Evolutionary conservation across 192 early-diverging fungal genomes (phyloP).

Genomic region (Gamsiella multidivaricata): DNA sequence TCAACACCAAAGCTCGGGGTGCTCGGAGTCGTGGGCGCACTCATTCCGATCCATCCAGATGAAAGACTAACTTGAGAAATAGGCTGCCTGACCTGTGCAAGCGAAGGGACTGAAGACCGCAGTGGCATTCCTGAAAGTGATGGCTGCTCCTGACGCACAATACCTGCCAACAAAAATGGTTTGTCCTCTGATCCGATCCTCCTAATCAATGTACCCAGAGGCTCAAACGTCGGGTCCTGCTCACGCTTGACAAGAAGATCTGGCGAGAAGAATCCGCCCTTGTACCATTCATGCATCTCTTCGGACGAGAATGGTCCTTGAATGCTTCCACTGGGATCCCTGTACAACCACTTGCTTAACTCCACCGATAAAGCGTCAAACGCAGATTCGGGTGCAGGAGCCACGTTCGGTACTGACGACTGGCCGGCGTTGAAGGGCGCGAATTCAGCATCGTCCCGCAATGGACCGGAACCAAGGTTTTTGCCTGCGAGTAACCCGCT

Average conservation of each 20-base stretch:
- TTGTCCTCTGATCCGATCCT: slow-evolving; percentile 73
- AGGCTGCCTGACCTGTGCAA: slow-evolving; percentile 21
- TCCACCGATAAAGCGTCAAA: slow-evolving; percentile 33
- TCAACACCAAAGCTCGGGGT: slow-evolving; percentile 44
- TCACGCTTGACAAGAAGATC: slow-evolving; percentile 86
- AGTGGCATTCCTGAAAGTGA: slow-evolving; percentile 13
- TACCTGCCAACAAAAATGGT: slow-evolving; percentile 67
- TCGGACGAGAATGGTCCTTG: slow-evolving; percentile 88
- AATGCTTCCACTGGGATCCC: slow-evolving; percentile 84
- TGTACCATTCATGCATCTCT: slow-evolving; percentile 97
- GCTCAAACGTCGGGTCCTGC: slow-evolving; percentile 83
- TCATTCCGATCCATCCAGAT: slow-evolving; percentile 39
- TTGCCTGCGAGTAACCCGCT: slow-evolving; percentile 8
- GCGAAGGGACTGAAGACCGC: slow-evolving; percentile 29
- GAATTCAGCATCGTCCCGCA: slow-evolving; percentile 29
- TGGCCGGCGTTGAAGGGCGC: slow-evolving; percentile 11
- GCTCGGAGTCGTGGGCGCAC: slow-evolving; percentile 41
- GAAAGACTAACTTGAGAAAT: slow-evolving; percentile 13
- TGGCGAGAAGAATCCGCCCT: slow-evolving; percentile 83
- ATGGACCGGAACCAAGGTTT: neutral
- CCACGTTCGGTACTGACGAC: neutral
- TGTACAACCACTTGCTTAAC: slow-evolving; percentile 79
- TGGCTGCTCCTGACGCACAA: slow-evolving; percentile 45
- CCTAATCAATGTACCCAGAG: slow-evolving; percentile 74
- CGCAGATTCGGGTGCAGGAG: neutral